Evolutionary conservation across 768 basidiomycete genomes (phyloP).

Genomic region (Sporobolomyces roseus): DNA sequence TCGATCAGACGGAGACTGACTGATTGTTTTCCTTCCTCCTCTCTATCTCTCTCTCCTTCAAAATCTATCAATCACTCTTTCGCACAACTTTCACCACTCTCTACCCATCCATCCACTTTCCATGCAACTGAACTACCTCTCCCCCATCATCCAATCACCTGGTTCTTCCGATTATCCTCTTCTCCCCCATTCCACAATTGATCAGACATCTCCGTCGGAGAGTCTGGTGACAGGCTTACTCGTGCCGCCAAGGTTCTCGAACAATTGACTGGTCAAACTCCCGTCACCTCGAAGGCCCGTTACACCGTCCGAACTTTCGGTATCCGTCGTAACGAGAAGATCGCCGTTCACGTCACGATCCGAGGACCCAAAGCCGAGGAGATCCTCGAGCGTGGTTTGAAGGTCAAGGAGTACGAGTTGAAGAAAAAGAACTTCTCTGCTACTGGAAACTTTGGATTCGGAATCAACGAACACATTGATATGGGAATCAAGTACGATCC

Average conservation of each 20-base stretch:
- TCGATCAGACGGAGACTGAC: too few relatives aligned
- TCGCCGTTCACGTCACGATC: conserved; percentile 82
- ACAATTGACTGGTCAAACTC: conserved; percentile 98
- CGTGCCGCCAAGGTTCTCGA: conserved; percentile 99
- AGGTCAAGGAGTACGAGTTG: conserved; percentile 99
- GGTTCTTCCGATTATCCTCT: too few relatives aligned
- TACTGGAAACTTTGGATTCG: conserved; percentile 99
- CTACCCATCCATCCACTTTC: too few relatives aligned
- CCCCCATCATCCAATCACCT: not conserved
- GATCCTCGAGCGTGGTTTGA: conserved; percentile 96
- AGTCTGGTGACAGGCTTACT: conserved; percentile 97
- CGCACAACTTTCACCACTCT: too few relatives aligned
- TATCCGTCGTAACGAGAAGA: conserved; percentile 99
- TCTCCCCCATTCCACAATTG: too few relatives aligned
- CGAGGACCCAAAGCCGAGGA: conserved; percentile 99
- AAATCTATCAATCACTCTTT: too few relatives aligned
- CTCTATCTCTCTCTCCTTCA: too few relatives aligned
- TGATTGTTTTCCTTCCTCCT: too few relatives aligned
- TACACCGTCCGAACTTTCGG: conserved; percentile 99
- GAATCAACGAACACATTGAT: conserved; percentile 85
- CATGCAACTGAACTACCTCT: too few relatives aligned
- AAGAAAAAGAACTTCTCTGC: conserved; percentile 95
- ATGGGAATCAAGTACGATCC: conserved; percentile 98
- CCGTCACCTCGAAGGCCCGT: conserved; percentile 98
- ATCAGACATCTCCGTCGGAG: conserved; percentile 97